Evolutionary conservation across 2,329 filamentous ascomycete species (phyloP).

Genomic region (Leptosphaerulina australis): DNA sequence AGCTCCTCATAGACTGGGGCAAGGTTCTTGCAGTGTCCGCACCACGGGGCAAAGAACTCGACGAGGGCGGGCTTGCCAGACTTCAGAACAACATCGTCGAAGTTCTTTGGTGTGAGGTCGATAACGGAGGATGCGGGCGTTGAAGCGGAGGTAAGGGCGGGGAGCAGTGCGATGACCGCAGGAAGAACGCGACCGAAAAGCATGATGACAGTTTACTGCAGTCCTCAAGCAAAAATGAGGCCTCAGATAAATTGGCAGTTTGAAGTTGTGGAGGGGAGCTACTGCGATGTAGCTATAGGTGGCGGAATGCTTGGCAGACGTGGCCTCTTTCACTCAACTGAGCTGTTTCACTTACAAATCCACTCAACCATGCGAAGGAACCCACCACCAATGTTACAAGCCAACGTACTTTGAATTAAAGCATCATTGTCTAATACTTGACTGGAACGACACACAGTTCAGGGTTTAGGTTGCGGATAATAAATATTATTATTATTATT

Average conservation of each 20-base stretch:
- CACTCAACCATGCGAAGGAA: too few relatives aligned
- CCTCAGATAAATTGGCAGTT: conserved; percentile 24
- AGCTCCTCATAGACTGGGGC: conserved; percentile 95
- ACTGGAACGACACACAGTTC: too few relatives aligned
- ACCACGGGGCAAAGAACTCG: conserved; percentile 99
- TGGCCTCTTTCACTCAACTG: conserved; percentile 34
- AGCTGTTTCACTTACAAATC: conserved; percentile 38
- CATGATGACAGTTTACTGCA: conserved; percentile 32
- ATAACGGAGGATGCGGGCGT: conserved; percentile 79
- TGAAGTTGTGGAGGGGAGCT: conserved; percentile 21
- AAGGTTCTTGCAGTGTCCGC: conserved; percentile 97
- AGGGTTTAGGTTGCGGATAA: too few relatives aligned
- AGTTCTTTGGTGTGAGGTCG: conserved; percentile 88
- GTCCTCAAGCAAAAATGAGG: conserved; percentile 29
- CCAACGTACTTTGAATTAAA: too few relatives aligned
- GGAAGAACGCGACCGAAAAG: conserved; percentile 43
- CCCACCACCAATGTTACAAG: too few relatives aligned
- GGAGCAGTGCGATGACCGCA: conserved; percentile 41
- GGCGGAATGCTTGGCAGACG: conserved; percentile 39
- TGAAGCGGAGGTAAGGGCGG: conserved; percentile 64
- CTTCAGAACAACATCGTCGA: conserved; percentile 86
- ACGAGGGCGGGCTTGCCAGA: conserved; percentile 95
- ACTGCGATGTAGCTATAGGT: conserved; percentile 20
- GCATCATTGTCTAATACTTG: too few relatives aligned
- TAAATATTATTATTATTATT: too few relatives aligned